Percentiles rank a stretch among this genome's conserved stretches.
phyloP scores from a whole-genome alignment of 495 filamentous ascomycete genomes.

The Podospora sp. region DNA sequence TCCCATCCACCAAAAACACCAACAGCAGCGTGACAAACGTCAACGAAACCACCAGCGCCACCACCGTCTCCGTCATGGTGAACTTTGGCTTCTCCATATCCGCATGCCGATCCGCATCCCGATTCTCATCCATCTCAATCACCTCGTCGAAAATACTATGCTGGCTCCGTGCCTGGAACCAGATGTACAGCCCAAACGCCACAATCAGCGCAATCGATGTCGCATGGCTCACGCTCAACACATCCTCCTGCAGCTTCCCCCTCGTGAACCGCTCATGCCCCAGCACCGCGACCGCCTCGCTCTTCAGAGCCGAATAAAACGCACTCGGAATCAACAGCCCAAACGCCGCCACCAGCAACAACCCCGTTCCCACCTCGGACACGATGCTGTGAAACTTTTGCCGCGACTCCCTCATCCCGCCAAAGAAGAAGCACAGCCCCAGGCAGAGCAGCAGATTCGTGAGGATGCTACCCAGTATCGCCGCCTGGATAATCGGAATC shows the following conservation, averaged over 20 bases:
- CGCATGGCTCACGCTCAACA: conserved; percentile 70
- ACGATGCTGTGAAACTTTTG: conserved; percentile 43
- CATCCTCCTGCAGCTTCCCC: conserved; percentile 47
- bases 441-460: conserved; percentile 42
- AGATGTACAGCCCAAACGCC: conserved; percentile 72
- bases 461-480: conserved; percentile 37
- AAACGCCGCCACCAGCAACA: conserved; percentile 68
- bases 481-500: conserved; percentile 68
- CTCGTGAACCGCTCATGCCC: conserved; percentile 27
- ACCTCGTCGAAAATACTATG: conserved; percentile 66
- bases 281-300: conserved; percentile 18
- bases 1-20: conserved; percentile 76
- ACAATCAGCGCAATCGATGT: conserved; percentile 74
- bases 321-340: conserved; percentile 36
- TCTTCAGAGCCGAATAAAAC: conserved; percentile 40
- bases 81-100: conserved; percentile 70
- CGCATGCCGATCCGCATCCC: conserved; percentile 66
- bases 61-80: conserved; percentile 70
- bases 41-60: conserved; percentile 67
- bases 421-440: conserved; percentile 57
- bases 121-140: conserved; percentile 68
- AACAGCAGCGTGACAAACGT: conserved; percentile 77
- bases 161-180: conserved; percentile 78
- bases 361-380: conserved; percentile 74
- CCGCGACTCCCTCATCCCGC: conserved; percentile 26